phyloP scores from a whole-genome alignment of 495 filamentous ascomycete genomes.

The Penicillium alfredii region DNA sequence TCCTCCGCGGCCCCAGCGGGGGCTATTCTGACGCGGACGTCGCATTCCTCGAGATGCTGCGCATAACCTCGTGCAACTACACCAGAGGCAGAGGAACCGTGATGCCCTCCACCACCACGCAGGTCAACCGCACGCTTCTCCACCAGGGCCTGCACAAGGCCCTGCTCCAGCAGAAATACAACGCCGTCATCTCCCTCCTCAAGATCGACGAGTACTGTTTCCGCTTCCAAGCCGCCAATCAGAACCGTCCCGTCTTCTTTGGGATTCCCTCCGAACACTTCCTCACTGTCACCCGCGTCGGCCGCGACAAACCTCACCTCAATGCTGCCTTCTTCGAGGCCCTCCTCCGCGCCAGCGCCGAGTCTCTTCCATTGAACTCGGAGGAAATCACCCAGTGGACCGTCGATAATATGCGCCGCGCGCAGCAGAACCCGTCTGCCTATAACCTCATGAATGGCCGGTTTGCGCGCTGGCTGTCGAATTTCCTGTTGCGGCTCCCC shows the following conservation, averaged over 20 bases:
- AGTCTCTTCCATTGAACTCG: constrained; percentile 32
- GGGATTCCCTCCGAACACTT: constrained; percentile 28
- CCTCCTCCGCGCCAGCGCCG: constrained; percentile 35
- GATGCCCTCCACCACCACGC: not conserved
- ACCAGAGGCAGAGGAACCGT: not conserved
- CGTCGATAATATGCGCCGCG: constrained; percentile 17
- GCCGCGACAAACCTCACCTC: constrained; percentile 14
- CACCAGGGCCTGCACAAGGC: constrained; percentile 35
- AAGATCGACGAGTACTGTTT: constrained; percentile 36
- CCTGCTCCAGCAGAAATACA: constrained; percentile 22
- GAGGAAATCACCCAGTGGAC: constrained; percentile 34
- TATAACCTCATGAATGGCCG: constrained; percentile 9
- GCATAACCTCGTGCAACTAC: constrained; percentile 24
- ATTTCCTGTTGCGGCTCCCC: constrained; percentile 33
- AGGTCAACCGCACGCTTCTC: constrained; percentile 22
- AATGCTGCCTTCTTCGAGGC: constrained; percentile 26
- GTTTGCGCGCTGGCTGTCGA: constrained; percentile 32
- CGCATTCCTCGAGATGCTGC: constrained; percentile 32
- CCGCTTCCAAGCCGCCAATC: constrained; percentile 12
- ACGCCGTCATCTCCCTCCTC: constrained; percentile 30
- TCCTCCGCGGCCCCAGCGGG: constrained; percentile 21
- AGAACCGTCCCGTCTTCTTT: constrained; percentile 9
- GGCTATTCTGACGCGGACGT: constrained; percentile 15
- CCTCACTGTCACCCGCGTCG: constrained; percentile 19
- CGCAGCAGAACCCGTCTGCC: not conserved